Evolutionary conservation across 2,329 filamentous ascomycete genomes (phyloP), one percentile per base, ranked within the genome.

Genomic region (Aspergillus phoenicis): DNA sequence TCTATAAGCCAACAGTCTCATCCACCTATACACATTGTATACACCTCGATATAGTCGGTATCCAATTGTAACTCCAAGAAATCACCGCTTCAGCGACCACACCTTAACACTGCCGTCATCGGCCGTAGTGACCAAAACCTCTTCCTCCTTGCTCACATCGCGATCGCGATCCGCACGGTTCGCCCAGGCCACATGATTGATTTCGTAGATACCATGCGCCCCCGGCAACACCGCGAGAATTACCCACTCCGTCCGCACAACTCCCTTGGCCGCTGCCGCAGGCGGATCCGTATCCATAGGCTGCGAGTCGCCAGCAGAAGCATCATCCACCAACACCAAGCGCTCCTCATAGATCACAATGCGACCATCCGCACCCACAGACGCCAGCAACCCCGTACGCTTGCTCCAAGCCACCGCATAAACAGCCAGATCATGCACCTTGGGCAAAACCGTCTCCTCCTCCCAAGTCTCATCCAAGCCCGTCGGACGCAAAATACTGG

Each of bases 101-200:
- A 93, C 87, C 71, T 89, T 89, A 28, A 97, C 90, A 56, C 90
- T 83, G 0, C 95, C 95, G 77, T 98, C 93, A 74, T 99, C 95
- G 0, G 94, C 95, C 0, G 93, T 97, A 15, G 90, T 95, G 20
- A 98, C 81, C 51, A 99, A 81, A 74, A 97, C 89, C 78, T 98
- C 94, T 69, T 97, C 82, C 1, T 85, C 83, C n/a, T 66, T 64
- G 8, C 62, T 64, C 78, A 82, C 72, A 83, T 83, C 1, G 80
- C 88, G 53, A 83, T 65, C 67, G 43, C 72, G 82, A 73, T 97
- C 93, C 60, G 87, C 90, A 60, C 93, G 84, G 68, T 84, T 86
- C 66, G 92, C 93, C 95, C 95, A 99, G 2, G 86, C 87, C 52
- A 95, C 85, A 76, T 97, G 93, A 71, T 99, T 99, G 65, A 98